Evolutionary conservation across 2,329 filamentous ascomycete genomes (phyloP).

Genomic region (Neodidymelliopsis sp.): DNA sequence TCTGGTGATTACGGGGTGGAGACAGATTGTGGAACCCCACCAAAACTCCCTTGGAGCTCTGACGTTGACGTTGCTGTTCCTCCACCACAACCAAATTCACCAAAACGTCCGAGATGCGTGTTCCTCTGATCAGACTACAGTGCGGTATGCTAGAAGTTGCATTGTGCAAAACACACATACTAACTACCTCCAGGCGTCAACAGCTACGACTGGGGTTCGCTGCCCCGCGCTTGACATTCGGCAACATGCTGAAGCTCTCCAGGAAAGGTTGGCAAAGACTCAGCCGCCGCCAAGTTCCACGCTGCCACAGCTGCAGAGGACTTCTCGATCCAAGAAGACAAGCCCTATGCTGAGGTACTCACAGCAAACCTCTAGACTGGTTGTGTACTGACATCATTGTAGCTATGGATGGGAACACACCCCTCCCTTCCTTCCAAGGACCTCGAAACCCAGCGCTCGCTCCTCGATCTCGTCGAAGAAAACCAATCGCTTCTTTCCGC

Average conservation of each 20-base stretch:
- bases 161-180: slow-evolving; percentile 20
- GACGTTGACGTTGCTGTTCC: slow-evolving; percentile 16
- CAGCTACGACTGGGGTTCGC: slow-evolving; percentile 93
- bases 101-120: slow-evolving; percentile 48
- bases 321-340: slow-evolving; percentile 81
- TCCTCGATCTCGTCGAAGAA: slow-evolving; percentile 86
- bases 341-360: slow-evolving; percentile 89
- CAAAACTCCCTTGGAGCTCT: slow-evolving; percentile 24
- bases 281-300: slow-evolving; percentile 88
- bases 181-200: slow-evolving; percentile 76
- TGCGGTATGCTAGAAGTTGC: slow-evolving; percentile 61
- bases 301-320: slow-evolving; percentile 80
- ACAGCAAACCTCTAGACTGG: not conserved
- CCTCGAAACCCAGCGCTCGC: slow-evolving; percentile 78
- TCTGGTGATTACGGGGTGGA: slow-evolving; percentile 27
- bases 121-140: slow-evolving; percentile 84
- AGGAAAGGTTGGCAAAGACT: slow-evolving; percentile 87
- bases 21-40: slow-evolving; percentile 20
- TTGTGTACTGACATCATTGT: slow-evolving; percentile 28
- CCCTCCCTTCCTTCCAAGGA: slow-evolving; percentile 95
- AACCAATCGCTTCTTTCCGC: slow-evolving; percentile 83
- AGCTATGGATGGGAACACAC: slow-evolving; percentile 99
- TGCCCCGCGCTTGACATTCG: slow-evolving; percentile 32
- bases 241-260: slow-evolving; percentile 38
- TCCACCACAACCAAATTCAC: slow-evolving; percentile 17